Base-by-base conservation (phyloP, 2,329 filamentous ascomycete genomes). In the Diaporthe citri region DNA sequence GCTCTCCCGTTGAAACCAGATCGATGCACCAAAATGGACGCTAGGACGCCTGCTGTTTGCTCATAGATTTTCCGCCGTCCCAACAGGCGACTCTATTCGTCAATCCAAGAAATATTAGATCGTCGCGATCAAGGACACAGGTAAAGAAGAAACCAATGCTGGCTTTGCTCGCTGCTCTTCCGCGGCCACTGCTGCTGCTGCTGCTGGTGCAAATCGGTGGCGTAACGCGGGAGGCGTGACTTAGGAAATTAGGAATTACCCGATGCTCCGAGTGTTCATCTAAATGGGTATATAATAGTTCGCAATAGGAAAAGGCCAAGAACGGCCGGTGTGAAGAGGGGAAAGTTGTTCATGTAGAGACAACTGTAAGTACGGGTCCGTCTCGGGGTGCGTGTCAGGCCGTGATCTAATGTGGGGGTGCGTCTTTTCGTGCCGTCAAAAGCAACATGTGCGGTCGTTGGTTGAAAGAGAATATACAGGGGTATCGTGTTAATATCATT, bases 261-360 rank as follows among this genome's bases (percentile, higher is more conserved):
- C 71, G 31, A 64, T 64, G 41, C 43, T 55, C 71, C 55, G 34
- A 56, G 48, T 28, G 31, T 39, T 55, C 71, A 25, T 64, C 55
- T 72, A 64, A 64, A 43, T 56, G 71, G 71, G 71, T 64, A 64
- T 72, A 72, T 72, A 64, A 34, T 51, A 72, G 46, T 31, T 72
- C 48, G 71, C 71, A 72, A 36, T 64, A 62, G 43, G 34, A 52
- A 13, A 51, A 55, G 31, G 51, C 48, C 34, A 46, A 64, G 17
- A 56, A 41, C 17, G 57, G 71, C 71, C 48, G 10, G 28, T 64
- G 8, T 39, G 56, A 72, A 55, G 56, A 13, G 48, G 39, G 39
- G 69, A 72, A 64, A 56, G 39, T 31, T 55, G 39, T 7, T 41
- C 57, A 64, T 72, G 46, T 56, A 72, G 43, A 72, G 70, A 55